phyloP scores from a whole-genome alignment of 352 stramenopile genomes.

The Saprolegnia diclina region DNA sequence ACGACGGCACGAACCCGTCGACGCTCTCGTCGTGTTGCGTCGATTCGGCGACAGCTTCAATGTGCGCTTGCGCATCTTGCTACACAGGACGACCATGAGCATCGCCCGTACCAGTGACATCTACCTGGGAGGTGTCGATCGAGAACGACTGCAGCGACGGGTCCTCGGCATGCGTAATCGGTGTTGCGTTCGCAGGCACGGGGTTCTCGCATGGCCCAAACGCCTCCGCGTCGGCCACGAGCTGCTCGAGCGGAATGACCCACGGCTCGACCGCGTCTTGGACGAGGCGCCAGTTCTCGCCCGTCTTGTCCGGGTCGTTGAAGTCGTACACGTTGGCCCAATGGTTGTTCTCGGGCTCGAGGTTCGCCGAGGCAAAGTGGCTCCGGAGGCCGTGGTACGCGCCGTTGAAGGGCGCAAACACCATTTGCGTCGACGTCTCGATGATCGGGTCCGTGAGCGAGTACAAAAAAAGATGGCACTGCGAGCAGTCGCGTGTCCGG shows the following conservation, averaged over 20 bases:
- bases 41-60: not conserved
- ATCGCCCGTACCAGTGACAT: not conserved
- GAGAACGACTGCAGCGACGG: slow-evolving; percentile 51
- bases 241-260: slow-evolving; percentile 44
- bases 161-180: slow-evolving; percentile 13
- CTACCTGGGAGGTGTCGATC: slow-evolving; percentile 54
- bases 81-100: not conserved
- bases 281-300: slow-evolving; percentile 64
- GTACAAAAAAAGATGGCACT: slow-evolving; percentile 85
- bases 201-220: slow-evolving; percentile 52
- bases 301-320: slow-evolving; percentile 81
- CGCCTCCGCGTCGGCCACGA: slow-evolving; percentile 33
- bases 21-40: not conserved
- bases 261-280: slow-evolving; percentile 47
- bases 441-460: slow-evolving; percentile 89
- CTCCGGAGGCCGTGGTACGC: slow-evolving; percentile 66
- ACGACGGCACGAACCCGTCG: slow-evolving; percentile 16
- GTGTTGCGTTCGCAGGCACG: slow-evolving; percentile 37
- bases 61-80: slow-evolving; percentile 10
- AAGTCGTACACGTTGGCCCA: slow-evolving; percentile 91
- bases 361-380: slow-evolving; percentile 60
- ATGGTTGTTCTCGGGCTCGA: slow-evolving; percentile 84
- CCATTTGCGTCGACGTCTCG: slow-evolving; percentile 81
- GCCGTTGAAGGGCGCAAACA: slow-evolving; percentile 86
- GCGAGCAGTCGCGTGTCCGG: slow-evolving; percentile 72